Evolutionary conservation across 176 grass and related monocot genomes (phyloP), one percentile per base, ranked within the genome.

Genomic region (Olyra latifolia): DNA sequence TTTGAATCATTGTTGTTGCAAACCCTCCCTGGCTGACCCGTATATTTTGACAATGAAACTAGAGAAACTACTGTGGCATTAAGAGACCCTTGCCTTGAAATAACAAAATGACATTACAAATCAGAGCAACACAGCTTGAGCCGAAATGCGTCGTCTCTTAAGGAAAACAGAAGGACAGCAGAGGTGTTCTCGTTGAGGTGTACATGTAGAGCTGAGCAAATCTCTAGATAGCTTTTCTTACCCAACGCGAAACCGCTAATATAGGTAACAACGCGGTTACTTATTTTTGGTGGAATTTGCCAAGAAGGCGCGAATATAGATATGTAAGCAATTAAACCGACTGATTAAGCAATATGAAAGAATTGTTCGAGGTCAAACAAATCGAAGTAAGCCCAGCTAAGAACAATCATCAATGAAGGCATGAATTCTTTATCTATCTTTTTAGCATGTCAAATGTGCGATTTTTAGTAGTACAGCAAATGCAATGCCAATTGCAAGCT

Each of bases 311-410:
- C n/a, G n/a, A n/a, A n/a, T n/a, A n/a, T n/a, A n/a, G n/a, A n/a
- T n/a, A n/a, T n/a, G n/a, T n/a, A n/a, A n/a, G 85, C 4, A 16
- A 54, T 71, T 2, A 56, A 64, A 47, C 35, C 23, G 62, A 87
- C 47, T 35, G 20, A 67, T 42, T 60, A 60, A 60, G 25, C 28
- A 80, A 15, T 9, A 73, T 20, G 23, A 72, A 40, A 47, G 49
- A 62, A 0, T n/a, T 63, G 30, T 7, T 45, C 47, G 0, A 32
- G 10, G 6, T 8, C 35, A 16, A 71, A 14, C 4, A 28, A 43
- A 85, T 22, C 76, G 7, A 66, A 53, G 46, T 40, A 53, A 2
- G 49, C 28, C 4, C 20, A 50, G 80, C 9, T 10, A 25, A 7
- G 10, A 49, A 46, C 16, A 62, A 81, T 60, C 12, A 62, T 53